A percentile compares a stretch with the other conserved stretches of the same genome.
Evolutionary conservation across 2,329 filamentous ascomycete species (phyloP).

Genomic region (Arthrobotrys sphaeroides): DNA sequence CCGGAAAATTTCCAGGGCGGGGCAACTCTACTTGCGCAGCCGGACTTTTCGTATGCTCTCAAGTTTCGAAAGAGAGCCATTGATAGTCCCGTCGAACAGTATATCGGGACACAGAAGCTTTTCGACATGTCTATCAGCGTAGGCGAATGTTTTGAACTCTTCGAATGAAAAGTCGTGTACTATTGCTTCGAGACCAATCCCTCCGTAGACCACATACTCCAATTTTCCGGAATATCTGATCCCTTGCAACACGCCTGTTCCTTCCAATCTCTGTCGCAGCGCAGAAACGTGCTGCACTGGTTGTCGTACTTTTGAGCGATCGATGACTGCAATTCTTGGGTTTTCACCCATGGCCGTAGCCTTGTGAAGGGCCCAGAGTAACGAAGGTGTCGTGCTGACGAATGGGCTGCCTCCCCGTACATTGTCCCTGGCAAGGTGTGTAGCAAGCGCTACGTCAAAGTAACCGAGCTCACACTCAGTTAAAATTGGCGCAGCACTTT

Average conservation of each 20-base stretch:
- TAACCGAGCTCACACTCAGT: neutral
- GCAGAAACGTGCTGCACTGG: neutral
- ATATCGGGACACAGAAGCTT: neutral
- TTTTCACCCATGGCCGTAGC: neutral
- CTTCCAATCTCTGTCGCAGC: neutral
- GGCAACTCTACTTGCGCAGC: neutral
- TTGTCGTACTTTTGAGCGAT: neutral
- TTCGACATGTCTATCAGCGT: neutral
- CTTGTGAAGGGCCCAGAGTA: constrained; percentile 28
- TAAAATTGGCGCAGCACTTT: neutral
- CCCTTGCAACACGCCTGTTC: neutral
- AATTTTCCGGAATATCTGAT: constrained; percentile 14
- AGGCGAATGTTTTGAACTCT: neutral
- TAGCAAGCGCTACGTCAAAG: neutral
- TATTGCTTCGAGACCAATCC: neutral
- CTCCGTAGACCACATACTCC: constrained; percentile 26
- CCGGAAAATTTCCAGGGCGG: neutral
- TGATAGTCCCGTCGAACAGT: neutral
- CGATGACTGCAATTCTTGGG: neutral
- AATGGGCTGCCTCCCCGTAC: constrained; percentile 1
- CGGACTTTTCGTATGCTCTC: neutral
- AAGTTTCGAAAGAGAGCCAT: neutral
- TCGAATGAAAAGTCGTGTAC: constrained; percentile 10
- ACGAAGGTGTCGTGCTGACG: constrained; percentile 13
- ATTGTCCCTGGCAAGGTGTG: neutral